These are phyloP conservation scores for Cyclostephanos invisitatus DNA, from an alignment of 108 stramenopile genomes.

Conservation along the genomic window DNA sequence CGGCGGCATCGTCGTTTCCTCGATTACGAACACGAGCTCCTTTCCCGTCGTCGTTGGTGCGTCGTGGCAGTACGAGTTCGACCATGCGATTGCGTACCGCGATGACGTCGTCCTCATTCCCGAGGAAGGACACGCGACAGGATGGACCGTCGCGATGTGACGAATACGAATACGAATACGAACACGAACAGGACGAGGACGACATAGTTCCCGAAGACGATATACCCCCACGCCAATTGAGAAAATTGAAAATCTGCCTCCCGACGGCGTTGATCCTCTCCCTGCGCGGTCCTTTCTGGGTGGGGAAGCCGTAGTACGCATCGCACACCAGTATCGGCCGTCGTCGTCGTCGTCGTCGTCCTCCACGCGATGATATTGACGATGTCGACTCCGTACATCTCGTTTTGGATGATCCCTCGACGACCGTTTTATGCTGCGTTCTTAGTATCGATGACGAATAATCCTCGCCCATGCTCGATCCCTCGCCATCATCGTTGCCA, in stretches of 20 bases:
- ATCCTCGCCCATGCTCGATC: too few relatives aligned
- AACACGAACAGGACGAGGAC: too few relatives aligned
- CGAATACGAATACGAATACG: too few relatives aligned
- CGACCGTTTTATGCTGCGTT: too few relatives aligned
- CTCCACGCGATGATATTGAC: not conserved
- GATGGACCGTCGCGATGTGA: not conserved
- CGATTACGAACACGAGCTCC: not conserved
- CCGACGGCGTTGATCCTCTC: slow-evolving; percentile 77
- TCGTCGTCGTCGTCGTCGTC: not conserved
- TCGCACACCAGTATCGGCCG: slow-evolving; percentile 64
- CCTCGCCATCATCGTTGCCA: too few relatives aligned
- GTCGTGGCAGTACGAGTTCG: slow-evolving; percentile 27
- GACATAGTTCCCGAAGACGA: not conserved
- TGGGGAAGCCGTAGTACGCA: slow-evolving; percentile 82
- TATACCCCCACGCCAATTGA: slow-evolving; percentile 49
- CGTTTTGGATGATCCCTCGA: too few relatives aligned
- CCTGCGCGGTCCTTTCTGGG: slow-evolving; percentile 63
- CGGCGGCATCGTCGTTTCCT: slow-evolving; percentile 2
- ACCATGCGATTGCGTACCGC: slow-evolving; percentile 41
- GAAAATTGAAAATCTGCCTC: slow-evolving; percentile 69
- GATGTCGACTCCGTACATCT: not conserved
- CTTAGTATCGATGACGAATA: too few relatives aligned
- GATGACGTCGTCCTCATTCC: slow-evolving; percentile 27
- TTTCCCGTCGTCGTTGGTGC: not conserved
- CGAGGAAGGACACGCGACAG: slow-evolving; percentile 32